Base-by-base conservation (phyloP, 148 eudicot species). In the Vaccinium darrowii region DNA sequence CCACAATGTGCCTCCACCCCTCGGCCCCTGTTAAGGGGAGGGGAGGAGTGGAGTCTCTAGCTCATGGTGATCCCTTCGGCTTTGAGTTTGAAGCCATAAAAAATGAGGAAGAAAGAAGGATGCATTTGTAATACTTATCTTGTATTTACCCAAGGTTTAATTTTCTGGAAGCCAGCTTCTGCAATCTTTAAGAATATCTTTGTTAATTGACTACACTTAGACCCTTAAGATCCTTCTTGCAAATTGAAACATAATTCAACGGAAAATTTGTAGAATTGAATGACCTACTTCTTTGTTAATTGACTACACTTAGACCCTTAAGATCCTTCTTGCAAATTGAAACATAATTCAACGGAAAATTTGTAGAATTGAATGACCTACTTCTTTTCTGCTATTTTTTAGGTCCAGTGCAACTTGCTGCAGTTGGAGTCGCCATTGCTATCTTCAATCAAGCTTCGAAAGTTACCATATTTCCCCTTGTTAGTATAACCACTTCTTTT, bases 401-500 rank as follows among this genome's bases (percentile, higher is more conserved):
- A 94, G 98, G 98, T 63, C 91, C 97, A 0, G 93, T 93, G 49
- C 91, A 90, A 84, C 98, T 96, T 15, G 98, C 98, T 50, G 99
- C 98, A 7, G 99, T 97, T 21, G 98, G 98, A 78, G 98, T 94
- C 74, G 86, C 99, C 25, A 97, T 97, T 84, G 99, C 99, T 8
- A 89, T 97, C 51, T 95, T 97, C 88, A 97, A 97, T 83, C 99
- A 97, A 91, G 98, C 93, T 12, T 94, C 99, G 1, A 97, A 93
- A 72, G 89, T 97, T 19, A 90, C 98, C 2, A 95, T 97, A 67
- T 95, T 93, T 82, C 99, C 98, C 12, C 92, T 97, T 39, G 98
- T 95, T 16, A 97, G 96, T 84, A 93, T 97, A 80, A 97, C 99
- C 16, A 95, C 99, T 84, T 95, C 99, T 25, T 97, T 93, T 83